A percentile compares a stretch with the other conserved stretches of the same genome.
Conservation (phyloP, 768 basidiomycete species). For the Lactifluus pinguis region DNA sequence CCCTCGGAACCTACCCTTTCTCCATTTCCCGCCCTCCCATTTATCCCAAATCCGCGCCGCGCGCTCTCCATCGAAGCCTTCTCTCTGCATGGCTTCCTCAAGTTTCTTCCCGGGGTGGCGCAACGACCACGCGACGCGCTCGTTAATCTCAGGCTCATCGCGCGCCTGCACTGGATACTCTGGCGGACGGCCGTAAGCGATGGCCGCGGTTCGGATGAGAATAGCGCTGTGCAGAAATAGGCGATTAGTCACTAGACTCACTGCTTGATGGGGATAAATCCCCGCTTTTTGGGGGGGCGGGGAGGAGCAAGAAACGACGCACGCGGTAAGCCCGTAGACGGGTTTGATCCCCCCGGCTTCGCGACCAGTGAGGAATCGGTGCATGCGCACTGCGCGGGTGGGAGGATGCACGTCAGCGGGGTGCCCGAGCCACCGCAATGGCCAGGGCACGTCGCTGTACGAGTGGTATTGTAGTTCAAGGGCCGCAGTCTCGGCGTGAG, state of each 20-base stretch:
- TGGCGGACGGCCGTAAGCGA: slow-evolving; percentile 40
- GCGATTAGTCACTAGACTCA: not conserved
- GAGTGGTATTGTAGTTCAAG: slow-evolving; percentile 57
- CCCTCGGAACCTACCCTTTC: not conserved
- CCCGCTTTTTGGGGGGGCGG: too few relatives aligned
- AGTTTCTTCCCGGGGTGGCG: slow-evolving; percentile 21
- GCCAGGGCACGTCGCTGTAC: slow-evolving; percentile 43
- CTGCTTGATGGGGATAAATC: too few relatives aligned
- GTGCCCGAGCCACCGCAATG: slow-evolving; percentile 29
- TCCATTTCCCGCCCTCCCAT: slow-evolving; percentile 12
- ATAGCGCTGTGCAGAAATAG: slow-evolving; percentile 32
- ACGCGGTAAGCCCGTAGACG: slow-evolving; percentile 86
- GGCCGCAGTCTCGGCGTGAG: slow-evolving; percentile 28
- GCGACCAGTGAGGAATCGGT: slow-evolving; percentile 78
- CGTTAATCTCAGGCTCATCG: slow-evolving; percentile 32
- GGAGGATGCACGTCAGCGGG: not conserved
- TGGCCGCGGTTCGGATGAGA: slow-evolving; percentile 39
- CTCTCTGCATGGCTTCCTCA: slow-evolving; percentile 21
- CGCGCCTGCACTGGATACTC: slow-evolving; percentile 38
- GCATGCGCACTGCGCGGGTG: slow-evolving; percentile 38
- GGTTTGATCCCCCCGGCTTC: slow-evolving; percentile 82
- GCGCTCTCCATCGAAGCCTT: slow-evolving; percentile 23
- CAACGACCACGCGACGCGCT: slow-evolving; percentile 38
- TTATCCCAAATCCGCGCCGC: slow-evolving; percentile 15
- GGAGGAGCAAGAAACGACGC: slow-evolving; percentile 25